These are phyloP conservation scores for Pythium pyrilobum DNA, from an alignment of 352 stramenopile genomes.

Conservation along the genomic window DNA sequence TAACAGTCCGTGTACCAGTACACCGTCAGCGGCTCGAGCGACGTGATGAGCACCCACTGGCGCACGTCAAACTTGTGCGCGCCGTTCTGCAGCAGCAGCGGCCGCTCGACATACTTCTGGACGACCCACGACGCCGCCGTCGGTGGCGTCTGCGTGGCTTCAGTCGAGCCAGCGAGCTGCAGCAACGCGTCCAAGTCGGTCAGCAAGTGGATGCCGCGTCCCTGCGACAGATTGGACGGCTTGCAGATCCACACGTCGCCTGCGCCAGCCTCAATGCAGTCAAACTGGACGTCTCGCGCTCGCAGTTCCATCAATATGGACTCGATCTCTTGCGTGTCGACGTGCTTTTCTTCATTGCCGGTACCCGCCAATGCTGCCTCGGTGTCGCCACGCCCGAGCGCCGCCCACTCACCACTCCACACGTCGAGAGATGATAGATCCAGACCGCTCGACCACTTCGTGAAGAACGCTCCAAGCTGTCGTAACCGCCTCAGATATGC, in stretches of 20 bases:
- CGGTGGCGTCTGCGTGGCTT: neutral
- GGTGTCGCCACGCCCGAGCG: neutral
- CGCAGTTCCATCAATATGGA: constrained; percentile 22
- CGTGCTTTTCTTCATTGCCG: no score
- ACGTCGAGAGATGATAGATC: constrained; percentile 10
- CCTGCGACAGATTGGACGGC: constrained; percentile 68
- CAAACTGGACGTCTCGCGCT: constrained; percentile 37
- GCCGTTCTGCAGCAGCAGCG: constrained; percentile 42
- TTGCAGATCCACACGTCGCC: constrained; percentile 80
- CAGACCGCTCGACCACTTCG: neutral
- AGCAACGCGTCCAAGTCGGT: constrained; percentile 29
- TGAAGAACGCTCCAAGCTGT: constrained; percentile 6
- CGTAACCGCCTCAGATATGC: constrained; percentile 1
- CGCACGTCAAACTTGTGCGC: constrained; percentile 82
- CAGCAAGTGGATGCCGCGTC: constrained; percentile 57
- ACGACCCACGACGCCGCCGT: constrained; percentile 40
- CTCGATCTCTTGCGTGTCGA: neutral
- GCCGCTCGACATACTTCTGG: constrained; percentile 86
- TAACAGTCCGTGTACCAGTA: constrained; percentile 77
- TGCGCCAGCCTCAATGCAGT: constrained; percentile 18
- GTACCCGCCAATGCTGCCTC: neutral
- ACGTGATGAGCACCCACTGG: constrained; percentile 81
- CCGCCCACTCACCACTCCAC: constrained; percentile 5
- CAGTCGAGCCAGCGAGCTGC: constrained; percentile 6
- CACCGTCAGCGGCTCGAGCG: constrained; percentile 38